Evolutionary conservation across 257 asterid species (phyloP), one percentile per base, ranked within the genome.

Genomic region (Knoxia roxburghii): DNA sequence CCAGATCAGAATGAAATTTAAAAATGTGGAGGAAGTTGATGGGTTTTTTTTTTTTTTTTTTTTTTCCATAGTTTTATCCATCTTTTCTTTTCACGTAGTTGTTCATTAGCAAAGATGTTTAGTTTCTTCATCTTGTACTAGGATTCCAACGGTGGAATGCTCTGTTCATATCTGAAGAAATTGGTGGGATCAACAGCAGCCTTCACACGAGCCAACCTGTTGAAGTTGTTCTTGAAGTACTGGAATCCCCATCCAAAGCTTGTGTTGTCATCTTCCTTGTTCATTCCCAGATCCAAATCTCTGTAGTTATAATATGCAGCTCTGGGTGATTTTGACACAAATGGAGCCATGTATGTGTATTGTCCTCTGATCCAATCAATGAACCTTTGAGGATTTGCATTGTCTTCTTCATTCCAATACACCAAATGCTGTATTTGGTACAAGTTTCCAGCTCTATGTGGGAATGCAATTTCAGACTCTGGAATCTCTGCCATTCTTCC

Each of bases 261-360:
- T 17, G 81, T 73, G 37, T 61, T 74, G 27, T n/a, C n/a, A n/a
- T 73, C 69, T 18, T 59, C 70, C 53, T 63, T 66, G 29, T 76
- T 72, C 2, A 74, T 53, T 54, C 87, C 84, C 80, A 82, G 62
- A 69, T 79, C 87, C 76, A 82, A 75, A 59, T 79, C 87, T 49
- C 80, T 79, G 55, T 82, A 74, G 52, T 82, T 77, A 24, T 65
- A 21, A 56, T 79, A 79, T 6, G 81, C 79, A 49, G 68, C 59
- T 61, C 87, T 69, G 1, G 87, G 84, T 26, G 73, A 68, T 73
- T 72, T 71, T n/a, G 84, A 77, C 40, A 77, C 84, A 48, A 61
- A 82, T 2, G 78, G 76, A 68, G 79, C 33, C 56, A 82, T 62
- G 20, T 79, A 76, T 7, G 33, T 45, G 21, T 82, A 73, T 2